A percentile compares a stretch with the other conserved stretches of the same genome.
Evolutionary conservation across 768 basidiomycete genomes (phyloP).

Genomic region (Coprinopsis cinerea): DNA sequence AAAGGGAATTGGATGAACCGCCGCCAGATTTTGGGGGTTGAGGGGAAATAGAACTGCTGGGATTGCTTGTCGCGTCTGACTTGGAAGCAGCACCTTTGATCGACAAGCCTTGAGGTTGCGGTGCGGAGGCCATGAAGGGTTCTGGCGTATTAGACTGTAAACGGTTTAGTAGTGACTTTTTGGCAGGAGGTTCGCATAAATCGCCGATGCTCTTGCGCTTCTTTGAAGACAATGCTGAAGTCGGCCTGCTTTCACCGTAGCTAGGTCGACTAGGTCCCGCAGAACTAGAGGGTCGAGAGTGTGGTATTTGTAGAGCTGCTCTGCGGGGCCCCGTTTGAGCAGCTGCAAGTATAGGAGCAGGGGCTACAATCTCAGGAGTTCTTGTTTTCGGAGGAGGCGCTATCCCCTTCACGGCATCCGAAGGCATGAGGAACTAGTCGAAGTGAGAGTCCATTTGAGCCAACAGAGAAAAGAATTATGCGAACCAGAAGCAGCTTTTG

Average conservation of each 20-base stretch:
- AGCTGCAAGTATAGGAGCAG: neutral
- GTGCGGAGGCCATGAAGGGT: neutral
- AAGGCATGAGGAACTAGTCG: neutral
- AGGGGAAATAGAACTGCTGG: neutral
- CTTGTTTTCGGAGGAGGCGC: neutral
- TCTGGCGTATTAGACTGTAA: slow-evolving; percentile 8
- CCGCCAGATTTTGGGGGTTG: neutral
- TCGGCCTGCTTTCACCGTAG: neutral
- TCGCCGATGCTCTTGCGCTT: slow-evolving; percentile 2
- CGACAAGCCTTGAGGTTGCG: slow-evolving; percentile 12
- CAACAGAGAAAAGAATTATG: slow-evolving; percentile 32
- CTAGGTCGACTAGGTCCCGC: too few species aligned
- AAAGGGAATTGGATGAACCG: slow-evolving; percentile 8
- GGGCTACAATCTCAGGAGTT: neutral
- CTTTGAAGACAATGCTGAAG: slow-evolving; percentile 1
- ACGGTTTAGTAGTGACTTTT: slow-evolving; percentile 11
- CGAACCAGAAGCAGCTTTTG: slow-evolving; percentile 52
- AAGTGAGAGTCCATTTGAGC: slow-evolving; percentile 6
- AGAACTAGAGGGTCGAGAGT: too few species aligned
- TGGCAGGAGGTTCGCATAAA: neutral
- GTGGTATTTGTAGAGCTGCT: too few species aligned
- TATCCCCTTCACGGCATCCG: neutral
- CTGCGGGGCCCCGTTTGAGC: too few species aligned
- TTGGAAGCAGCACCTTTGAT: slow-evolving; percentile 17
- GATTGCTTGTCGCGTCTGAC: neutral